Conservation (phyloP, 768 basidiomycete species). For the Auricularia sp. region DNA sequence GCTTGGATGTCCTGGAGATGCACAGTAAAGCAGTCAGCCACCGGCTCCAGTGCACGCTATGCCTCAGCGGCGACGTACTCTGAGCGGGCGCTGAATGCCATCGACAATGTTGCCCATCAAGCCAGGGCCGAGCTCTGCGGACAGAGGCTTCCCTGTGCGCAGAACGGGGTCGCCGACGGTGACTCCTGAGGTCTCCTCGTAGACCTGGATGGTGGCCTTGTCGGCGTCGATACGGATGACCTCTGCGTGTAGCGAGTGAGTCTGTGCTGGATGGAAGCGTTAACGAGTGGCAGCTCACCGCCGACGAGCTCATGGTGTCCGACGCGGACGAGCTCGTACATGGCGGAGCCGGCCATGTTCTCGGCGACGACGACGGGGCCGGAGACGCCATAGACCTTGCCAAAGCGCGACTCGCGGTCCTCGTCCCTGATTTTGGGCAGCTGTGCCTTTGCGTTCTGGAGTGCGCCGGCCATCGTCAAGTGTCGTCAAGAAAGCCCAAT, state of each 20-base stretch:
- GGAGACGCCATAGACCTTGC: slow-evolving; percentile 89
- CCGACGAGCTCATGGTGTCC: slow-evolving; percentile 98
- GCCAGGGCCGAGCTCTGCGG: slow-evolving; percentile 95
- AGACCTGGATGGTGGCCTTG: slow-evolving; percentile 97
- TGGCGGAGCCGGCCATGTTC: slow-evolving; percentile 92
- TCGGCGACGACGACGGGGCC: slow-evolving; percentile 97
- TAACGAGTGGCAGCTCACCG: slow-evolving; percentile 39
- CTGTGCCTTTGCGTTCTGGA: slow-evolving; percentile 81
- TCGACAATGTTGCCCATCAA: slow-evolving; percentile 99
- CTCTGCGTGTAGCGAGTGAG: slow-evolving; percentile 42
- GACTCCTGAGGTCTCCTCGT: slow-evolving; percentile 98
- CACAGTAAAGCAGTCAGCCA: slow-evolving; percentile 6
- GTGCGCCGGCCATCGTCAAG: slow-evolving; percentile 75
- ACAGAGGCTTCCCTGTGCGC: slow-evolving; percentile 94
- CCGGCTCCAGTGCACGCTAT: slow-evolving; percentile 4
- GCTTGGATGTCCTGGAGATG: slow-evolving; percentile 76
- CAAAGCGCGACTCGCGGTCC: slow-evolving; percentile 78
- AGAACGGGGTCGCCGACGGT: slow-evolving; percentile 98
- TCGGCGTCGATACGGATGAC: slow-evolving; percentile 98
- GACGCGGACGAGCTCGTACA: slow-evolving; percentile 97
- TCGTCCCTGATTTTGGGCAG: slow-evolving; percentile 86
- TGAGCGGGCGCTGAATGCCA: slow-evolving; percentile 87
- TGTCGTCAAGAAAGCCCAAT: not conserved
- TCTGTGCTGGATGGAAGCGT: not conserved
- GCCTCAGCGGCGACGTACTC: slow-evolving; percentile 39